Conservation (phyloP, 2,329 filamentous ascomycete species). For the Cercospora beticola region DNA sequence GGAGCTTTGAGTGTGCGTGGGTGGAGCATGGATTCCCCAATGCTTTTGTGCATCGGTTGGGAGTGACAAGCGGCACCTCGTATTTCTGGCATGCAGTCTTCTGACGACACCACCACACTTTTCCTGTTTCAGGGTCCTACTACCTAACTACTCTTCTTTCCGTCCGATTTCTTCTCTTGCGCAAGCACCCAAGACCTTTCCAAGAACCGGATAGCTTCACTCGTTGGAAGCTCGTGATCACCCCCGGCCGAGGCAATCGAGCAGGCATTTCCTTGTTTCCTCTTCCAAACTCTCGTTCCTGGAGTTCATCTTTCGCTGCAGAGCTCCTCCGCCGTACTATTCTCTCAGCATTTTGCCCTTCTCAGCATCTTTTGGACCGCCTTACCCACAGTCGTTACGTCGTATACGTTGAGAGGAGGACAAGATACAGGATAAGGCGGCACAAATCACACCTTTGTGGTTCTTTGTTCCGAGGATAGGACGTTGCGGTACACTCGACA, state of each 20-base stretch:
- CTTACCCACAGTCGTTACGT: conserved; percentile 9
- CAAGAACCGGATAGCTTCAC: neutral
- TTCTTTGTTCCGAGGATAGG: neutral
- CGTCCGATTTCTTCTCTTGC: neutral
- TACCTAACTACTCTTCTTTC: neutral
- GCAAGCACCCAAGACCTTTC: neutral
- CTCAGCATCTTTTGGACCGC: neutral
- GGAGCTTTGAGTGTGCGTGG: neutral
- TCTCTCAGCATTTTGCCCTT: neutral
- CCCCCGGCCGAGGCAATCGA: neutral
- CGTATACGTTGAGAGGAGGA: neutral
- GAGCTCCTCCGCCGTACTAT: neutral
- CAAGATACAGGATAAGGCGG: neutral
- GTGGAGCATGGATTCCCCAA: neutral
- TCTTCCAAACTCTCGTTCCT: conserved; percentile 49
- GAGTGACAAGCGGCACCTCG: neutral
- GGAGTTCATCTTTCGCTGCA: conserved; percentile 47
- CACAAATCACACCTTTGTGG: neutral
- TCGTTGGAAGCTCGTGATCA: neutral
- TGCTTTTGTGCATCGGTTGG: conserved; percentile 5
- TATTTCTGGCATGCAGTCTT: neutral
- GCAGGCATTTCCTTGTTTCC: conserved; percentile 43
- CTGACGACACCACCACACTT: neutral
- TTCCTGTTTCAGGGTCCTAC: conserved; percentile 2
- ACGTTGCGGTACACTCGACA: neutral